Evolutionary conservation across 2,329 filamentous ascomycete genomes (phyloP).

Genomic region (Pseudonectria foliicola): DNA sequence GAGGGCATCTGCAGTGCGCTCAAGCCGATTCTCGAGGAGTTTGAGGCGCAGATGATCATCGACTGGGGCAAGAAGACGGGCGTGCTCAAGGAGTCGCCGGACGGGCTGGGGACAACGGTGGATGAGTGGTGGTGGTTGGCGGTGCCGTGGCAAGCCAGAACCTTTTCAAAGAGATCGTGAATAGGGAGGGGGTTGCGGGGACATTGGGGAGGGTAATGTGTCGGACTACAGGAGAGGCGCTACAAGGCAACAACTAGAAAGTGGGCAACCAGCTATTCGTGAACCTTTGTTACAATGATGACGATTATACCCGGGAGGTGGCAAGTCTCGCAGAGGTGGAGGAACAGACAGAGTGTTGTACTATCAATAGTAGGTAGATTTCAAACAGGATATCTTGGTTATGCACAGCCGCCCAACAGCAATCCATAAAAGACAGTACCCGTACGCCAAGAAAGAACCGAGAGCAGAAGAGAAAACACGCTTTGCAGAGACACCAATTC

Average conservation of each 20-base stretch:
- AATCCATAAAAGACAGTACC: no score
- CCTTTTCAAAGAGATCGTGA: constrained; percentile 2
- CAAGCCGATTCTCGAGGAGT: constrained; percentile 52
- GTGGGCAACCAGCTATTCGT: not conserved
- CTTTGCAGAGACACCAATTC: no score
- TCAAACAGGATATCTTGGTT: no score
- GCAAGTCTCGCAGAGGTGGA: no score
- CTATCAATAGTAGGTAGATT: no score
- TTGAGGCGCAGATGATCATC: constrained; percentile 53
- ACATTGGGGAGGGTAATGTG: not conserved
- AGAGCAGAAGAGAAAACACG: not conserved
- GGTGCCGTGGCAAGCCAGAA: constrained; percentile 27
- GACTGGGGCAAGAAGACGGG: constrained; percentile 52
- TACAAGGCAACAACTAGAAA: not conserved
- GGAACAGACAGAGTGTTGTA: no score
- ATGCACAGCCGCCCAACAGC: no score
- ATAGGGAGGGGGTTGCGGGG: not conserved
- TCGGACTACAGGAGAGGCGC: no score
- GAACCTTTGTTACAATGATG: no score
- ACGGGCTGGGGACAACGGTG: constrained; percentile 36
- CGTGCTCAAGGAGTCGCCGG: constrained; percentile 37
- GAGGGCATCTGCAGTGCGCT: constrained; percentile 48
- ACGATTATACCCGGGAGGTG: no score
- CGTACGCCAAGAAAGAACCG: not conserved
- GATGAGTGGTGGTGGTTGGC: constrained; percentile 64